Evolutionary conservation across 768 basidiomycete species (phyloP).

Genomic region (Calocybe indica): DNA sequence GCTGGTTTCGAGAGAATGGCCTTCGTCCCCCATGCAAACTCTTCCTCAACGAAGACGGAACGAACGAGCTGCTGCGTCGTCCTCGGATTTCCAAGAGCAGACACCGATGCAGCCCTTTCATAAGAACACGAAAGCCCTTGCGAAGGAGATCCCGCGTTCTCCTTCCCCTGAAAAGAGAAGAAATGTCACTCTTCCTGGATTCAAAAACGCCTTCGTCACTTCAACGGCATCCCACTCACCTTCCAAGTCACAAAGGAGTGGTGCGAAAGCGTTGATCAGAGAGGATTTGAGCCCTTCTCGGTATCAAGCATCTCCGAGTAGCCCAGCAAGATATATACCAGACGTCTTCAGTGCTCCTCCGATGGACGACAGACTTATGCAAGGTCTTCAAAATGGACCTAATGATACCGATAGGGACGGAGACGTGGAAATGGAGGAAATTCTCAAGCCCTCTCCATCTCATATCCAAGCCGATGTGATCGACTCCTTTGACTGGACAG

Average conservation of each 20-base stretch:
- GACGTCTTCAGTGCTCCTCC: conserved; percentile 28
- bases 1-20: conserved; percentile 26
- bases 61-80: conserved; percentile 20
- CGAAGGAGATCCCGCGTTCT: too few species aligned
- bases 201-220: conserved; percentile 50
- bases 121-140: too few species aligned
- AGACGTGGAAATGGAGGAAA: too few species aligned
- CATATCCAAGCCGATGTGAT: conserved; percentile 18
- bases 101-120: conserved; percentile 26
- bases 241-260: conserved; percentile 10
- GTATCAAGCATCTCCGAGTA: conserved; percentile 14
- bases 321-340: conserved; percentile 9
- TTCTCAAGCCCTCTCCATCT: too few species aligned
- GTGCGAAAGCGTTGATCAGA: conserved; percentile 1
- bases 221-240: conserved; percentile 21
- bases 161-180: conserved; percentile 15
- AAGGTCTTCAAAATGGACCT: too few species aligned
- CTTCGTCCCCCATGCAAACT: conserved; percentile 32
- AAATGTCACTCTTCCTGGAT: conserved; percentile 36
- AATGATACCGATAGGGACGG: too few species aligned
- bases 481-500: conserved; percentile 45
- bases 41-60: conserved; percentile 35
- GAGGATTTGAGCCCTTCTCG: conserved; percentile 6
- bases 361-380: conserved; percentile 21
- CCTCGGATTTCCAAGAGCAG: conserved; percentile 22